Evolutionary conservation across 129 eudicot genomes (phyloP), one percentile per base, ranked within the genome.

Genomic region (Mikania micrantha): DNA sequence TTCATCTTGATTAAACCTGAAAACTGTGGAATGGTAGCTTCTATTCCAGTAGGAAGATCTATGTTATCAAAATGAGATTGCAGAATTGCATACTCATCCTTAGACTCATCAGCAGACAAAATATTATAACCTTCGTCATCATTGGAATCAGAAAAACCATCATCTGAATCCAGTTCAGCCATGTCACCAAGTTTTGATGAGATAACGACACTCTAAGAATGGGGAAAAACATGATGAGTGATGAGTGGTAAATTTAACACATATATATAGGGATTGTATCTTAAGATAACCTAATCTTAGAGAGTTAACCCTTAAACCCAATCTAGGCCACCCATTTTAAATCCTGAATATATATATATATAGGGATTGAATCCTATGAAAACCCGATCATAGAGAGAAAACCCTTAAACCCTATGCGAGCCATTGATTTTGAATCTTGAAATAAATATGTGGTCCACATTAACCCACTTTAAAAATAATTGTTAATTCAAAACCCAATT

Each of bases 41-140:
- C 95, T 9, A 82, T 69, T 59, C 87, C 90, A 66, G 92, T 52
- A 48, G 87, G 92, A 24, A 81, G 67, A 77, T 85, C 90, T 65
- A 90, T 69, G 77, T 70, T 71, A 61, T 90, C 92, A 74, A 87
- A 82, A 82, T 77, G 90, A 42, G 95, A 84, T 76, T 87, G 87
- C 79, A 85, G 50, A 75, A 53, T 47, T n/a, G 82, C 68, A 52
- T 79, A 78, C 15, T 86, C 80, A 32, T 91, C 85, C 48, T 79
- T 86, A 32, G 52, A 25, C 45, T 78, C 84, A 66, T 82, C 85
- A 45, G 48, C 36, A 71, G 74, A 78, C 57, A 71, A 19, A 52
- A 73, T 85, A 31, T 66, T 56, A 69, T 73, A 84, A 22, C 81
- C 75, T 72, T 83, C 79, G 50, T 60, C 83, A 24, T 67, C 49